A percentile compares a stretch with the other conserved stretches of the same genome.
Evolutionary conservation across 2,329 filamentous ascomycete genomes (phyloP).

Genomic region (Nemania diffusa): DNA sequence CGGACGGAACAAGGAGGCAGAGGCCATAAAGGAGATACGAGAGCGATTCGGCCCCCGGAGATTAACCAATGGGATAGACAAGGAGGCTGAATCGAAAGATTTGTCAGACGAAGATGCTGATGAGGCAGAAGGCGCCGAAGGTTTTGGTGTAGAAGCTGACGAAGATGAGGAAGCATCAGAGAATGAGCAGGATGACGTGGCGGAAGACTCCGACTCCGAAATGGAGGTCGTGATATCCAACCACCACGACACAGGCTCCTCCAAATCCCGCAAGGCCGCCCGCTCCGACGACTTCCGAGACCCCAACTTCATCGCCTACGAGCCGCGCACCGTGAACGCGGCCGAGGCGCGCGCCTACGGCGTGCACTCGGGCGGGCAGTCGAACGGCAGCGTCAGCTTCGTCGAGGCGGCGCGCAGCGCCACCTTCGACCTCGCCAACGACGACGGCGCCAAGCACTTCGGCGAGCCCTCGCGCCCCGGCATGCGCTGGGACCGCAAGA

Average conservation of each 20-base stretch:
- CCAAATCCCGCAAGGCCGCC: constrained; percentile 50
- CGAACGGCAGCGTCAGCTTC: constrained; percentile 76
- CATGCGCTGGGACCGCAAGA: constrained; percentile 97
- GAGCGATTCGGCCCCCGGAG: constrained; percentile 73
- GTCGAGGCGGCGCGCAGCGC: constrained; percentile 85
- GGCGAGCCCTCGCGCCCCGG: constrained; percentile 77
- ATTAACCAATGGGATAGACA: constrained; percentile 57
- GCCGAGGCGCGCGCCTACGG: constrained; percentile 94
- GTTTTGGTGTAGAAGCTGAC: constrained; percentile 24
- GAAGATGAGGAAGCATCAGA: constrained; percentile 23
- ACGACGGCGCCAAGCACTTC: constrained; percentile 84
- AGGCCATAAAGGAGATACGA: constrained; percentile 78
- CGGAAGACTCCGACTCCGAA: constrained; percentile 66
- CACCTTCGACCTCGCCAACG: constrained; percentile 92
- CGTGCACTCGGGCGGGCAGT: constrained; percentile 78
- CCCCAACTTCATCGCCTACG: constrained; percentile 96
- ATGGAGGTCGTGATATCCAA: constrained; percentile 78
- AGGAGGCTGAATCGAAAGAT: constrained; percentile 48
- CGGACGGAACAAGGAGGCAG: constrained; percentile 71
- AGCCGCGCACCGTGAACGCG: constrained; percentile 79
- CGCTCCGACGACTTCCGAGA: constrained; percentile 67
- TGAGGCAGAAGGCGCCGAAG: constrained; percentile 14
- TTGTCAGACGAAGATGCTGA: constrained; percentile 43
- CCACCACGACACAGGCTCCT: constrained; percentile 57
- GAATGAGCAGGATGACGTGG: constrained; percentile 36